A percentile compares a stretch with the other conserved stretches of the same genome.
phyloP scores from a whole-genome alignment of 1,284 basidiomycete species.

The Ganoderma lucidum region DNA sequence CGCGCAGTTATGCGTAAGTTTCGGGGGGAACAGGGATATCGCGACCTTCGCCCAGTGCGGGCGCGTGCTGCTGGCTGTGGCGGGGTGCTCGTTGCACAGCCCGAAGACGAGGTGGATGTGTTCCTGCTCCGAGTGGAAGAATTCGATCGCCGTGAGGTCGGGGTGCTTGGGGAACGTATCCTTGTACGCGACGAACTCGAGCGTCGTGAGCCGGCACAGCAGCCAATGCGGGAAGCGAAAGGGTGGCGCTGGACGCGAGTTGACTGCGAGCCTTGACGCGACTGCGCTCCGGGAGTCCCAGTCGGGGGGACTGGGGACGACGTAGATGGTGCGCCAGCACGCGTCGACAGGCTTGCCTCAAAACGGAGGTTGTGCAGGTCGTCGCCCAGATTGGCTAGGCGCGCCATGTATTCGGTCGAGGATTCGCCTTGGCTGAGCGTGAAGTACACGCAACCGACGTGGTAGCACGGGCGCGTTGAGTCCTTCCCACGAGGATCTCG shows the following conservation, averaged over 20 bases:
- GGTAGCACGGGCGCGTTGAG: neutral
- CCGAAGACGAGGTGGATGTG: neutral
- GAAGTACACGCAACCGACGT: neutral
- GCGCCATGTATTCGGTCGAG: neutral
- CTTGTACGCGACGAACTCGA: neutral
- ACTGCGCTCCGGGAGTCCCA: no score
- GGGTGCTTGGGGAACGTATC: no score
- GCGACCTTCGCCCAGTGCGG: neutral
- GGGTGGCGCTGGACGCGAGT: no score
- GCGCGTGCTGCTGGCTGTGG: no score
- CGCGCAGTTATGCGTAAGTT: neutral
- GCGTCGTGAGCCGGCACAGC: neutral
- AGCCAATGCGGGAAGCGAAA: slow-evolving; percentile 8
- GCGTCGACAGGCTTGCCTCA: neutral
- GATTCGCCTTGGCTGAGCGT: no score
- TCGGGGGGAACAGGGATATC: no score
- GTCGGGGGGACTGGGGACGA: neutral
- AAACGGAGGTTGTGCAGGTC: slow-evolving; percentile 9
- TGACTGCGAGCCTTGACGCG: neutral
- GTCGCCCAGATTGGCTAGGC: neutral
- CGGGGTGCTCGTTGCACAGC: neutral
- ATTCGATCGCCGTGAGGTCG: neutral
- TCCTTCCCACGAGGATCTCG: neutral
- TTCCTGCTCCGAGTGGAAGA: neutral
- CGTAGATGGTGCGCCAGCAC: slow-evolving; percentile 12